phyloP scores from a whole-genome alignment of 257 asterid species.

The Anisodus tanguticus region DNA sequence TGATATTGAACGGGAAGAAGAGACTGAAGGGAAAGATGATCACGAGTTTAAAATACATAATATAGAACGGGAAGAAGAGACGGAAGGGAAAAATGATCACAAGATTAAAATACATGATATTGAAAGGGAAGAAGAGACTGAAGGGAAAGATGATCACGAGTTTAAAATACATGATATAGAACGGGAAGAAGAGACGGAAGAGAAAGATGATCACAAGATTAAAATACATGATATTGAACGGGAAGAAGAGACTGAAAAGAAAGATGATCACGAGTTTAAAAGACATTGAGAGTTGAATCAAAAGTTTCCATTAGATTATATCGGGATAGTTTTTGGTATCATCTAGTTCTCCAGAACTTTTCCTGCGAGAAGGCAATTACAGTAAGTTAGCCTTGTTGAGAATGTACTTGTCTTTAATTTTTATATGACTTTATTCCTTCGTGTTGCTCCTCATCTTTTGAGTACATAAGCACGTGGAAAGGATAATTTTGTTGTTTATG shows the following conservation, averaged over 20 bases:
- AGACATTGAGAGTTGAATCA: conserved; percentile 49
- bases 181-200: conserved; percentile 34
- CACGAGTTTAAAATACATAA: conserved; percentile 43
- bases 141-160: conserved; percentile 39
- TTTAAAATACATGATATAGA: conserved; percentile 51
- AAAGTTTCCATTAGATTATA: neutral
- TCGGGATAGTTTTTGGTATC: neutral
- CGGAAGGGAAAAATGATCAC: conserved; percentile 37
- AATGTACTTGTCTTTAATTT: neutral
- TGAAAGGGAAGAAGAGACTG: conserved; percentile 37
- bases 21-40: conserved; percentile 35
- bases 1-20: conserved; percentile 45
- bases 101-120: conserved; percentile 46
- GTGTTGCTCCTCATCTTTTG: neutral
- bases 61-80: conserved; percentile 33
- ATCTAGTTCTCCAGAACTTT: neutral
- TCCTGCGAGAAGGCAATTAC: neutral
- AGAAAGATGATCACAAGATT: conserved; percentile 42
- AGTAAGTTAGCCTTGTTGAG: neutral
- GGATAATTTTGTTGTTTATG: conserved; percentile 14
- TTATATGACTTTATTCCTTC: neutral
- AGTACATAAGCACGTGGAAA: conserved; percentile 12
- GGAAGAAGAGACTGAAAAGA: conserved; percentile 36
- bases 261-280: conserved; percentile 40
- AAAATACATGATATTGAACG: conserved; percentile 46